Base-by-base conservation (phyloP, 2,329 filamentous ascomycete genomes). In the Diaporthe amygdali region DNA sequence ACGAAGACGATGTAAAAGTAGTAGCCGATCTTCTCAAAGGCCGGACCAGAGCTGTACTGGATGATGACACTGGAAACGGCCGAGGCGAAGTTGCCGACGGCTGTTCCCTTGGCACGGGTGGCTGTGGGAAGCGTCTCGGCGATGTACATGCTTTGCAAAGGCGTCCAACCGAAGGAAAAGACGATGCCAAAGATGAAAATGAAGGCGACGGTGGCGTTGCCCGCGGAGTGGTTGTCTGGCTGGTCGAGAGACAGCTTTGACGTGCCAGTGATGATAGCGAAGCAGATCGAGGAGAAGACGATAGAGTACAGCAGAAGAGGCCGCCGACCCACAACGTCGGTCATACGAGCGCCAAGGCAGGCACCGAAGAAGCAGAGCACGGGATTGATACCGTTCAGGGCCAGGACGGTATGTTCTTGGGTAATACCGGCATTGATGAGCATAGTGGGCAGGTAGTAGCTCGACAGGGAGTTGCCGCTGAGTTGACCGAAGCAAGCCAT, bases 291-390 rank as follows among this genome's bases (percentile, higher is more conserved):
- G 64, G 81, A 82, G 73, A 84, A 86, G 14, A 85, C 76, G 49
- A 84, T 85, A 5, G 83, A 82, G 76, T 82, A 83, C 4, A 89
- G 77, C 15, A 89, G 78, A 9, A 89, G 79, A 0, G 87, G 87
- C 3, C 90, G 86, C 46, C 90, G 87, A n/a, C 89, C 88, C 7
- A 90, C 71, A 1, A 84, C 83, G 47, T 91, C 89, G 1, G 88
- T 88, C 63, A 91, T 81, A 17, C 84, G 81, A 5, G 89, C 88
- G 55, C 90, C 90, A 0, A 86, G 74, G 22, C 89, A 81, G 22
- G 88, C 86, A 1, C 82, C 85, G 1, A 85, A 74, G 71, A 87
- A 83, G 76, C 85, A 87, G 41, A 89, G 79, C 30, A 88, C 84
- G 30, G 88, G 86, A 77, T 89, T 87, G 73, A 87, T 82, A 41